Base-by-base conservation (phyloP, 805 yeast genomes). In the Brettanomyces sp. region DNA sequence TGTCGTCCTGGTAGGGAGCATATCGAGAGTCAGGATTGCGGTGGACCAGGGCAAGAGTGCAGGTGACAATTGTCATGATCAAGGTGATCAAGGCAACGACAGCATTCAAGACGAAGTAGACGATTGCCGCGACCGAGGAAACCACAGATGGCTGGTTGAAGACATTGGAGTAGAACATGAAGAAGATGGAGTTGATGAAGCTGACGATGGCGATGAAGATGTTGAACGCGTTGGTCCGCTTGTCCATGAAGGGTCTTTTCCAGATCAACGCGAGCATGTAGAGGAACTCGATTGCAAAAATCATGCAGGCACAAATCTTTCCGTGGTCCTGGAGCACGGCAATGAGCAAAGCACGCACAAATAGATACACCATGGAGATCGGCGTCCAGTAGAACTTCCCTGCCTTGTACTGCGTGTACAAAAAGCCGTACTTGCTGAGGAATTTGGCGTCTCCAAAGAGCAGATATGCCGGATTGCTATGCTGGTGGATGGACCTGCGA, bases 1-100 rank as follows among this genome's bases (percentile, higher is more conserved):
- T 79, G 61, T 93, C 99, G 64, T 93, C 99, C 56, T 84, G 85
- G 84, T 91, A 85, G 50, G 96, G 98, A 68, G 88, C 91, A 69
- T 93, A 93, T 56, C 95, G 77, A 8, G 91, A 79, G 65, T 93
- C 99, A 45, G 99, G 98, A 63, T 93, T 89, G 72, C 85, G 88
- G 63, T 85, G 82, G 32, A 90, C 54, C 56, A 93, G 65, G 0
- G 96, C 96, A 65, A 88, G 69, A 5, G 81, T 70, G 68, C 98
- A 90, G 1, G 96, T 85, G 36, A 89, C 79, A 55, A 93, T 80
- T 41, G 96, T 89, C 73, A 90, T 82, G 42, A 93, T 69, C 60
- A 93, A 68, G 57, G 91, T 73, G 56, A 86, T 75, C 53, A 87
- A 72, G 3, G 97, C 91, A 65, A 88, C 85, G 0, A 79, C 81